Evolutionary conservation across 2,329 filamentous ascomycete genomes (phyloP), one percentile per base, ranked within the genome.

Genomic region (Plectosphaerella cucumerina): DNA sequence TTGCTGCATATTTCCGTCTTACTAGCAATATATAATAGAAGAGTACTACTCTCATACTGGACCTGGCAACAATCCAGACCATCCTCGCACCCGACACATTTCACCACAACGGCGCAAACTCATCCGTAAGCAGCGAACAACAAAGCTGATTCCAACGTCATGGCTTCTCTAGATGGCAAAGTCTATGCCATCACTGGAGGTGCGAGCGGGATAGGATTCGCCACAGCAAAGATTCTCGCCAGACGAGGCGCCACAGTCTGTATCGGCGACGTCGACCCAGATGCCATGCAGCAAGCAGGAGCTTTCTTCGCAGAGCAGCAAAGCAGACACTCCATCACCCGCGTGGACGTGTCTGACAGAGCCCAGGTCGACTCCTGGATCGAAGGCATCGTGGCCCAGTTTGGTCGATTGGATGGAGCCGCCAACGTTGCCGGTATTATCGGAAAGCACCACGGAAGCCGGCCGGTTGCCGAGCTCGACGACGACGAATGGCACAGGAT

Each of bases 401-500:
- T 77, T 48, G 80, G 79, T 5, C 72, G 72, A 48, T 70, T 82
- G 9, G 75, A 81, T 57, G 74, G 78, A 5, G 77, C 78, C 18
- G 78, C 75, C 11, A 82, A 84, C 49, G 70, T 79, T 9, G 81
- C 81, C 5, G 77, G 78, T 12, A 67, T 80, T 42, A 73, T 77
- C 55, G 73, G 73, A 50, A 70, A 69, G 56, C 60, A 65, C 35
- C 71, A 74, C 52, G 68, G 67, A 11, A 58, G 67, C 49, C 62
- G 67, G 34, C 56, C 68, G 1, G 65, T 76, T 14, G 63, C 65
- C 6, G 71, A 75, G 22, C 58, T 75, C 22, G 68, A 72, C 15
- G 73, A 76, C 50, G 66, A 67, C 26, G 73, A 76, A 50, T 78
- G 76, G 75, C 60, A 77, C 44, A 69, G 65, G 46, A 73, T 76